Percentiles rank a stretch among this genome's conserved stretches.
phyloP scores from a whole-genome alignment of 2,329 filamentous ascomycete species.

The Colletotrichum kahawae region DNA sequence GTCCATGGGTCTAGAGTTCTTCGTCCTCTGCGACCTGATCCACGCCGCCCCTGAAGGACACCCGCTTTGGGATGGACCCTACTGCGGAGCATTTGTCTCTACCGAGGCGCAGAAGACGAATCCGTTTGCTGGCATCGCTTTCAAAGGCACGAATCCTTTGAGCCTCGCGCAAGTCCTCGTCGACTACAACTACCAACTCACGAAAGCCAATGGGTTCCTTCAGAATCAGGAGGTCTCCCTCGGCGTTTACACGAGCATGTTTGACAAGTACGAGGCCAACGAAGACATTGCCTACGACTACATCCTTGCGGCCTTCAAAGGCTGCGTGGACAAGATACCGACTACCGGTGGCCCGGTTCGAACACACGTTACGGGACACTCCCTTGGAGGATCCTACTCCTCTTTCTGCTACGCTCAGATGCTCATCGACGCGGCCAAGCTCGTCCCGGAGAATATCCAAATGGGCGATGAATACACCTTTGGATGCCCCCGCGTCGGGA shows the following conservation, averaged over 20 bases:
- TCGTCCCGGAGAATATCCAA: not conserved
- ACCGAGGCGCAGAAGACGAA: not conserved
- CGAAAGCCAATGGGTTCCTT: not conserved
- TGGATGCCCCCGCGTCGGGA: not conserved
- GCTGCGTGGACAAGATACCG: not conserved
- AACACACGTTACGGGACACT: not conserved
- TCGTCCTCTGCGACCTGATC: no score
- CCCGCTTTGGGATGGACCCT: no score
- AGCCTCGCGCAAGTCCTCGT: not conserved
- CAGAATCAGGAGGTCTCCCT: not conserved
- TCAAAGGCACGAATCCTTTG: not conserved
- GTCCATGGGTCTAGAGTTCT: no score
- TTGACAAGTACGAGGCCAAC: not conserved
- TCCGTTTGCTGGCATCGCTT: not conserved
- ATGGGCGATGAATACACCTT: not conserved
- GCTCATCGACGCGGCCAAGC: not conserved
- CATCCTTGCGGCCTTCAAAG: not conserved
- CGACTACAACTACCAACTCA: not conserved
- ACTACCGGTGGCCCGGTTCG: rapidly evolving
- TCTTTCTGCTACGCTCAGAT: not conserved
- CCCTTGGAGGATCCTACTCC: not conserved
- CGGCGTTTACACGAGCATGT: not conserved
- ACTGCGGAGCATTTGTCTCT: no score
- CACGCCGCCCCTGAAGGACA: no score
- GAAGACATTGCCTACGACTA: not conserved